These are phyloP conservation scores for Fusarium sororula DNA, from an alignment of 2,329 filamentous ascomycete species.

Conservation along the genomic window DNA sequence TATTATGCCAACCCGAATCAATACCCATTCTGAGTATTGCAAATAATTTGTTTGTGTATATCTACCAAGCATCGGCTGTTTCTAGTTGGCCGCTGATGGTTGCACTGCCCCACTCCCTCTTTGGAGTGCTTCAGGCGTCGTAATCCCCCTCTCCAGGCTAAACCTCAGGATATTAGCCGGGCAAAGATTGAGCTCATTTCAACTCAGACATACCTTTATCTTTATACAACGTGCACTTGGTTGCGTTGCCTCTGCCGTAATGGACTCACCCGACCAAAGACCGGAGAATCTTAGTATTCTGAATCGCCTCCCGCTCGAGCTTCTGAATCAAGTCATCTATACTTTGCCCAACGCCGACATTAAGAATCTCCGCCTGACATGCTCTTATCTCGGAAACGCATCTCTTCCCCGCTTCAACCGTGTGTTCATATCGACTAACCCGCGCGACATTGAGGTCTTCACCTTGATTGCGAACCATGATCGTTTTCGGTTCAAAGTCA, in stretches of 20 bases:
- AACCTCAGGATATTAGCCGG: not conserved
- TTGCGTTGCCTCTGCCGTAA: accelerated
- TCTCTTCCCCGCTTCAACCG: not conserved
- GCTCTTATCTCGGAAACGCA: not conserved
- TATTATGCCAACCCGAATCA: accelerated
- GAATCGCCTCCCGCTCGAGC: not conserved
- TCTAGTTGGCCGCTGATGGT: not conserved
- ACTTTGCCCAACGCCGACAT: not conserved
- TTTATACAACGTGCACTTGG: accelerated
- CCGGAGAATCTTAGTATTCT: accelerated
- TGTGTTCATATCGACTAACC: constrained; percentile 30
- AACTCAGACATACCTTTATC: not conserved
- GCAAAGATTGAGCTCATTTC: too few relatives aligned
- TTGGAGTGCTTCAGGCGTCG: not conserved
- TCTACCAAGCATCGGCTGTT: not conserved
- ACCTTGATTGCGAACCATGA: constrained; percentile 23
- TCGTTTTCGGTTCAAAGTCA: not conserved
- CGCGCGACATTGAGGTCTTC: constrained; percentile 29
- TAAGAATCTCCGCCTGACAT: constrained; percentile 14
- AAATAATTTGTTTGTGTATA: not conserved
- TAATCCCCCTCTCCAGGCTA: not conserved
- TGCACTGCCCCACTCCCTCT: too few relatives aligned
- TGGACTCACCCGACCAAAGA: accelerated
- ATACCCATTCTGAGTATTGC: accelerated
- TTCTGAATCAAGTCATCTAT: not conserved